Conservation (phyloP, 225 moss, liverwort and hornwort genomes). For the Antitrichia curtipendula region DNA sequence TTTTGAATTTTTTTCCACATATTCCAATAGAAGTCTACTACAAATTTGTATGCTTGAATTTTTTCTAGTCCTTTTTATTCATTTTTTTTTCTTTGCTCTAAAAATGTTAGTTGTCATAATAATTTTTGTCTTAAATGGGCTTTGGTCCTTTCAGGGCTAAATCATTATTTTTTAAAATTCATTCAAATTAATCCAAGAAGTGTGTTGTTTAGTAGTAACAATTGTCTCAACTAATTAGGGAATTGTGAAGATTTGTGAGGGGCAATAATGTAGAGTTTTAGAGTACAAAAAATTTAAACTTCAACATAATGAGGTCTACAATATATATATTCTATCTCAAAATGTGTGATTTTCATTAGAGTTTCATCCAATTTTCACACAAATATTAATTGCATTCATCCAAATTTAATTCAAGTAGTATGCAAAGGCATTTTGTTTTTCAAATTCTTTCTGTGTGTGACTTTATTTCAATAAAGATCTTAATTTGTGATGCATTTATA, state of each 20-base stretch:
- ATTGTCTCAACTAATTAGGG: not conserved
- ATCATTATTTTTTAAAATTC: too few species aligned
- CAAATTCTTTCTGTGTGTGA: not conserved
- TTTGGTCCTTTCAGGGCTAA: accelerated
- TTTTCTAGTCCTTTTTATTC: not conserved
- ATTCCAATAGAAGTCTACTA: not conserved
- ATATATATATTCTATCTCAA: not conserved
- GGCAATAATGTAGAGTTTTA: not conserved
- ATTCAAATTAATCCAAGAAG: not conserved
- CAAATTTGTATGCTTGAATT: not conserved
- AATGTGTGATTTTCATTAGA: not conserved
- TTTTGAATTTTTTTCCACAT: too few species aligned
- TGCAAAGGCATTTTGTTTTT: not conserved
- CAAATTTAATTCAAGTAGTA: not conserved
- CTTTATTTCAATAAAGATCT: not conserved
- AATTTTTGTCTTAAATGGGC: not conserved
- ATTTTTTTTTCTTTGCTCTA: not conserved
- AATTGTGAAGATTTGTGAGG: not conserved
- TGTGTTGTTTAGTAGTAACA: accelerated
- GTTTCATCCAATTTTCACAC: not conserved
- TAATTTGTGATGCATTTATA: not conserved
- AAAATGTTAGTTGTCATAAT: accelerated
- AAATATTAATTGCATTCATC: not conserved
- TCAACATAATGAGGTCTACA: not conserved
- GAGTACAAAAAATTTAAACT: not conserved